These are phyloP conservation scores for Blastocystis sp. DNA, from an alignment of 352 stramenopile genomes.

Conservation along the genomic window DNA sequence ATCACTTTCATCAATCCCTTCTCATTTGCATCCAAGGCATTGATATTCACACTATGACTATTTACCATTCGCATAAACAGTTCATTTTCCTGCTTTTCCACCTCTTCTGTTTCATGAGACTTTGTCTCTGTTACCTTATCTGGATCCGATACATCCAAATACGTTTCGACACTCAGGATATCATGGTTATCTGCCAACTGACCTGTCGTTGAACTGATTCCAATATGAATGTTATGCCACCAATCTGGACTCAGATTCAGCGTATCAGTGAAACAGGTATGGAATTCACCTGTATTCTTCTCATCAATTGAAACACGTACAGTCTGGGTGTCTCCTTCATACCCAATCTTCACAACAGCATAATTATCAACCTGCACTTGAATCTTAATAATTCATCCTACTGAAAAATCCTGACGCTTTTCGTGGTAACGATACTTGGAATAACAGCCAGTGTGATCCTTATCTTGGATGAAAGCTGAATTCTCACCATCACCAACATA, in stretches of 20 bases:
- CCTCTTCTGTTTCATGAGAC: constrained; percentile 9
- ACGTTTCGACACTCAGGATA: constrained; percentile 66
- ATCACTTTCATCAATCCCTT: constrained; percentile 43
- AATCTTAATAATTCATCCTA: not conserved
- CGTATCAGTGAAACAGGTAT: constrained; percentile 64
- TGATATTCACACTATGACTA: constrained; percentile 36
- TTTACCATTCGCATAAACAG: constrained; percentile 1
- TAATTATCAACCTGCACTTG: constrained; percentile 59
- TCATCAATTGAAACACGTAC: constrained; percentile 65
- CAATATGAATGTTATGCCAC: constrained; percentile 65
- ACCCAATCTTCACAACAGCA: constrained; percentile 63
- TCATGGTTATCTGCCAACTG: constrained; percentile 76
- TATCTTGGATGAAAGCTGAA: constrained; percentile 45
- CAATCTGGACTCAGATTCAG: constrained; percentile 64
- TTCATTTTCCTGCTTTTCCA: constrained; percentile 55
- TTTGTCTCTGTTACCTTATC: constrained; percentile 30
- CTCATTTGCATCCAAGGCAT: constrained; percentile 43
- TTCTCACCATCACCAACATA: constrained; percentile 13
- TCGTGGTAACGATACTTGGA: constrained; percentile 66
- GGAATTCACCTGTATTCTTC: constrained; percentile 64
- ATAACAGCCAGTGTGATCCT: constrained; percentile 59
- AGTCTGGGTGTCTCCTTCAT: constrained; percentile 9
- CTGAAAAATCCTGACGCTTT: constrained; percentile 67
- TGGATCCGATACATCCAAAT: constrained; percentile 36
- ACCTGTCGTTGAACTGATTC: constrained; percentile 70